Conservation (phyloP, 306 rosid species). For the Abrus pulchellus region DNA sequence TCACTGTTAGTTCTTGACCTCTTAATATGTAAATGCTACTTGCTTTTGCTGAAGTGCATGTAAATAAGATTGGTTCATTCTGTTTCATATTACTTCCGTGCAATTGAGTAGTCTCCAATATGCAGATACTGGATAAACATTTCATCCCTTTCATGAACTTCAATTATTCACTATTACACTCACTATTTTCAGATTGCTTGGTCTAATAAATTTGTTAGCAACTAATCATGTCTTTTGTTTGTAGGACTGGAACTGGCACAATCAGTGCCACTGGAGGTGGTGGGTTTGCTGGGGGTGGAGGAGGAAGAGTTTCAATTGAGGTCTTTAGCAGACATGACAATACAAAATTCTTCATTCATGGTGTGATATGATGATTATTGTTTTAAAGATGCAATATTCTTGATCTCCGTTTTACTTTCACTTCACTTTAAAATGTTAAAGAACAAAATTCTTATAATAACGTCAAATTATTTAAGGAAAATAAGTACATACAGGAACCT, state of each 20-base stretch:
- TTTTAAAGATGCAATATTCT: constrained; percentile 31
- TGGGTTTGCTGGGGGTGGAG: constrained; percentile 99
- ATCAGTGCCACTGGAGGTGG: constrained; percentile 86
- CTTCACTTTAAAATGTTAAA: constrained; percentile 18
- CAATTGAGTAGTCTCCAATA: constrained; percentile 25
- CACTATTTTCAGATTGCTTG: constrained; percentile 44
- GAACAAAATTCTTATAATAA: background rate
- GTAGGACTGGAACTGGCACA: constrained; percentile 94
- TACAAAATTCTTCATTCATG: constrained; percentile 74
- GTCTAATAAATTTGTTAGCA: constrained; percentile 48
- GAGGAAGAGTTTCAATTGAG: constrained; percentile 86
- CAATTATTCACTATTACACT: constrained; percentile 36
- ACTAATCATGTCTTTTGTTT: constrained; percentile 55
- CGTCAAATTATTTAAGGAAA: constrained; percentile 37
- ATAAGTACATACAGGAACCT: constrained; percentile 18
- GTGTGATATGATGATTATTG: constrained; percentile 56
- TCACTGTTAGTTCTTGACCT: background rate
- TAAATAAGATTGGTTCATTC: background rate
- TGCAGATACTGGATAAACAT: constrained; percentile 6
- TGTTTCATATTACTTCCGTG: constrained; percentile 28
- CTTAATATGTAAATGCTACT: background rate
- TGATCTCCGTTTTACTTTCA: constrained; percentile 11
- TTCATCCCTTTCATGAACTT: constrained; percentile 14
- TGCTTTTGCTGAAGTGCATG: constrained; percentile 29
- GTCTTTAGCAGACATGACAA: constrained; percentile 89